phyloP scores from a whole-genome alignment of 768 basidiomycete species.

The Butyriboletus loyo region DNA sequence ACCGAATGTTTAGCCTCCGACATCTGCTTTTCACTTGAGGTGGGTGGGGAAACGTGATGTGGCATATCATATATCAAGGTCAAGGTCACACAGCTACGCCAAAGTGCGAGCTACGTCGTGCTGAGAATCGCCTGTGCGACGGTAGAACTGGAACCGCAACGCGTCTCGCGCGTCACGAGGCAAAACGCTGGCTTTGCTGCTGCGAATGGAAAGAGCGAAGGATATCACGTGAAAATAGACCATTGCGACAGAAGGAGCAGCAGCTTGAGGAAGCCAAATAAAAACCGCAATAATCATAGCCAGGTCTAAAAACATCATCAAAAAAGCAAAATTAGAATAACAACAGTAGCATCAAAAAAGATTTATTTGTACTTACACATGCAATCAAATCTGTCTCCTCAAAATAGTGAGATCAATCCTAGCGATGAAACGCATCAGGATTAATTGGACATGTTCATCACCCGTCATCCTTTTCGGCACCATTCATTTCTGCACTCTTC shows the following conservation, averaged over 20 bases:
- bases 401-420: background rate
- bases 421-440: background rate
- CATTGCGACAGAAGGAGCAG: background rate
- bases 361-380: background rate
- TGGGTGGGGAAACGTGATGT: too few relatives aligned
- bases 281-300: background rate
- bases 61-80: too few relatives aligned
- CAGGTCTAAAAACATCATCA: background rate
- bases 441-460: conserved; percentile 9
- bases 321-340: background rate
- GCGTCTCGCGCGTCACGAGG: too few relatives aligned
- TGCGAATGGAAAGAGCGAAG: too few relatives aligned
- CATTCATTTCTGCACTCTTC: conserved; percentile 47
- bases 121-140: background rate
- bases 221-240: background rate
- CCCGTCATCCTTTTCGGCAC: conserved; percentile 41
- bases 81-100: too few relatives aligned
- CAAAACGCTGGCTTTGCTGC: background rate
- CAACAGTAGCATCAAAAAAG: background rate
- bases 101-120: too few relatives aligned
- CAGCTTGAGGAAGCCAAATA: background rate
- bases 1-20: too few relatives aligned
- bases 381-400: background rate
- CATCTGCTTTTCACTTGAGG: too few relatives aligned
- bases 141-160: background rate